Percentiles rank a stretch among this genome's conserved stretches.
Evolutionary conservation across 345 rosid genomes (phyloP).

Genomic region (Eucalyptus pumila): DNA sequence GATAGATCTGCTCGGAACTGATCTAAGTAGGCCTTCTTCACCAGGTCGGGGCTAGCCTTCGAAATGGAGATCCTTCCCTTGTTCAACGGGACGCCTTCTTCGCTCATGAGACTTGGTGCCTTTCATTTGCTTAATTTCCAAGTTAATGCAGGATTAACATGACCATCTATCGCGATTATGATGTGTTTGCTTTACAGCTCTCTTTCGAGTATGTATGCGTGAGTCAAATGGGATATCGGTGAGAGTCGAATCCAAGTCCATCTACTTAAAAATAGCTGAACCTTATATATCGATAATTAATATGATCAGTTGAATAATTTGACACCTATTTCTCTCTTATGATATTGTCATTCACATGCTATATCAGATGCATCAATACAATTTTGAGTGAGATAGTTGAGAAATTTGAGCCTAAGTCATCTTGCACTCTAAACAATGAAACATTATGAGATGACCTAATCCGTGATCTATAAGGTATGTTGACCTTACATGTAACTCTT

Average conservation of each 20-base stretch:
- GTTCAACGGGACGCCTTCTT: constrained; percentile 1
- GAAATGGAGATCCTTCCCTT: constrained; percentile 8
- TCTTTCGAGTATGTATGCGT: not conserved
- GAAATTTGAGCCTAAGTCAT: not conserved
- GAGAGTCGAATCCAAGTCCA: not conserved
- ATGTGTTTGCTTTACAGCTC: not conserved
- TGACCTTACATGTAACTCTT: not conserved
- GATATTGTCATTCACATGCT: not conserved
- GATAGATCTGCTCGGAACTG: constrained; percentile 8
- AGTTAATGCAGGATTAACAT: not conserved
- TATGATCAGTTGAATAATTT: not conserved
- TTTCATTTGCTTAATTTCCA: not conserved
- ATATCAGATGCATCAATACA: too few species aligned
- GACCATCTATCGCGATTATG: not conserved
- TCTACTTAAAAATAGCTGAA: not conserved
- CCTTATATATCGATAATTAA: not conserved
- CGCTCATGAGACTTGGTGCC: not conserved
- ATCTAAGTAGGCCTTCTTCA: not conserved
- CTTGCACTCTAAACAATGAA: not conserved
- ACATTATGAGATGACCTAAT: not conserved
- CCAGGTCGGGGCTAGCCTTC: not conserved
- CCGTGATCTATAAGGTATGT: not conserved
- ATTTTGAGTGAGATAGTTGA: not conserved
- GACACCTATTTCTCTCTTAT: not conserved
- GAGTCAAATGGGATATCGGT: not conserved